Evolutionary conservation across 2,329 filamentous ascomycete genomes (phyloP).

Genomic region (Aspergillus sp.): DNA sequence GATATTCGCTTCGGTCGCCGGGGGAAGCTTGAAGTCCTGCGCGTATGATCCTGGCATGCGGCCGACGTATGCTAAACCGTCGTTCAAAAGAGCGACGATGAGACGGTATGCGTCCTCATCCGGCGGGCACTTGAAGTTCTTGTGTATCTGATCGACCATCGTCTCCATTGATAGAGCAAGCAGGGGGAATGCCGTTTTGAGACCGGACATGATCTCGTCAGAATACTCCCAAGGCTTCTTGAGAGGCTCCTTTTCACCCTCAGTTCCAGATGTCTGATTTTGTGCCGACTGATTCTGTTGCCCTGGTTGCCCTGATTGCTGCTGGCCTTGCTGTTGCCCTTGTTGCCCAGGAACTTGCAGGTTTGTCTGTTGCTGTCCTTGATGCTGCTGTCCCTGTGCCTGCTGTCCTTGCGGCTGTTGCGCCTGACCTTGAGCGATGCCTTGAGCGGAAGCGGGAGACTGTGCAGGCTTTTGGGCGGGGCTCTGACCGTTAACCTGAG

Average conservation of each 20-base stretch:
- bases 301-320: conserved; percentile 29
- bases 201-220: conserved; percentile 89
- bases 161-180: conserved; percentile 98
- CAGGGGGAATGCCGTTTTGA: conserved; percentile 96
- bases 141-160: conserved; percentile 98
- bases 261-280: conserved; percentile 21
- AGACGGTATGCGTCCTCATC: conserved; percentile 97
- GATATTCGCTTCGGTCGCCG: conserved; percentile 92
- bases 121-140: conserved; percentile 98
- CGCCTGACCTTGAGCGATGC: conserved; percentile 15
- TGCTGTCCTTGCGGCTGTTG: not conserved
- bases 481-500: conserved; percentile 13
- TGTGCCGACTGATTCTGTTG: conserved; percentile 19
- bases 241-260: conserved; percentile 45
- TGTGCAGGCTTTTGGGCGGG: conserved; percentile 14
- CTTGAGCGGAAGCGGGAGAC: conserved; percentile 9
- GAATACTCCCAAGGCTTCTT: conserved; percentile 95
- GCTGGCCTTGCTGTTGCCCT: conserved; percentile 28
- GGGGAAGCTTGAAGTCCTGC: conserved; percentile 84
- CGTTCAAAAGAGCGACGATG: conserved; percentile 95
- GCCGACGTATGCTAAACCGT: conserved; percentile 88
- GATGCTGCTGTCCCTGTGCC: not conserved
- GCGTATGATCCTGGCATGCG: conserved; percentile 84
- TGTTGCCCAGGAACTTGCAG: not conserved
- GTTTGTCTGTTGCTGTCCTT: conserved; percentile 14